Evolutionary conservation across 23 red algal species (phyloP), one percentile per base, ranked within the genome.

Genomic region (Gracilaria vermiculophylla): DNA sequence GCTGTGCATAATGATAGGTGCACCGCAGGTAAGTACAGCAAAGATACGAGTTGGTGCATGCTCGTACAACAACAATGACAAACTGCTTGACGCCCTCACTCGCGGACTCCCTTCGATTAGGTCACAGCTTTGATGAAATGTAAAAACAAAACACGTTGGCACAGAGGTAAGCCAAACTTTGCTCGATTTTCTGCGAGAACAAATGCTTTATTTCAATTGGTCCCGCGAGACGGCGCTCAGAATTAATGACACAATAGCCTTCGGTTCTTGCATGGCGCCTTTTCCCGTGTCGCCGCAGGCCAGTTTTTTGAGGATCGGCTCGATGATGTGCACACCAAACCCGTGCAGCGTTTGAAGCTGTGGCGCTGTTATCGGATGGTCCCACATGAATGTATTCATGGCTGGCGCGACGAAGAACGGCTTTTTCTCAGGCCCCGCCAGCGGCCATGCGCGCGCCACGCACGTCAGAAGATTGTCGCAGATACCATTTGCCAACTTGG

Each of bases 361-460:
- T 40, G 33, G 19, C 1, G 41, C 51, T 35, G 93, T 94, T 15
- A 94, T 51, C 40, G 87, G 80, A 65, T 92, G 86, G n/a, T 79
- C 50, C 92, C 92, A 99, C 97, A 99, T 99, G 21, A 27, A 36
- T 41, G 89, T 94, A 55, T 99, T 99, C 97, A 99, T 99, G 1
- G 97, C 97, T 28, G 97, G 97, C 31, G 97, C 97, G 2, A 99
- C 78, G 36, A 95, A 29, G n/a, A 95, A 62, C 2, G 89, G 93
- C 73, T 74, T 49, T 13, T 9, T 8, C 1, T 55, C 53, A 24
- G 7, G 41, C 62, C 19, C 60, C 45, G 12, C 29, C 24, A 76
- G 32, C 7, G 55, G 69, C 97, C 97, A 99, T 21, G 92, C 97
- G 28, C 93, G 66, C 31, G 87, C 88, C 0, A 90, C 83, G 32